phyloP scores from a whole-genome alignment of 2,329 filamentous ascomycete species.

The Clonostachys chloroleuca region DNA sequence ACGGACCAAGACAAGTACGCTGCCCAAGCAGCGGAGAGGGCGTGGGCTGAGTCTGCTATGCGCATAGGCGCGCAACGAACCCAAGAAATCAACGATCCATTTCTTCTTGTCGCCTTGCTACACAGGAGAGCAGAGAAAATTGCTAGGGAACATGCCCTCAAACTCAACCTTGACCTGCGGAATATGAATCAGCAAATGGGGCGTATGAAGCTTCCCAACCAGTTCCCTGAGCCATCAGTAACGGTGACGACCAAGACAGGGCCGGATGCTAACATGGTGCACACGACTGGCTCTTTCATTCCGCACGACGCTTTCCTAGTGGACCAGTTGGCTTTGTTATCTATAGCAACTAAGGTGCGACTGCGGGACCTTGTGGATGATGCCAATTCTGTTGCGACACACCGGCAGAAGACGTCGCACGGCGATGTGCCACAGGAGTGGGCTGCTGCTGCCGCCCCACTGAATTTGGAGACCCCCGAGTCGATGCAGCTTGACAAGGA shows the following conservation, averaged over 20 bases:
- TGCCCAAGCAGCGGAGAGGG: slow-evolving; percentile 59
- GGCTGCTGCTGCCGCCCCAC: slow-evolving; percentile 60
- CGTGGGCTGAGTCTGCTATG: slow-evolving; percentile 62
- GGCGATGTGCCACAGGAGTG: slow-evolving; percentile 76
- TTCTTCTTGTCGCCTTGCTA: slow-evolving; percentile 60
- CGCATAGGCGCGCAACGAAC: slow-evolving; percentile 55
- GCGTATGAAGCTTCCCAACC: slow-evolving; percentile 42
- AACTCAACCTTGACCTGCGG: slow-evolving; percentile 52
- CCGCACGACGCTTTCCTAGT: slow-evolving; percentile 72
- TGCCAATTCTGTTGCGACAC: slow-evolving; percentile 63
- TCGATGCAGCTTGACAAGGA: slow-evolving; percentile 11
- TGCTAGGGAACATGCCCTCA: slow-evolving; percentile 52
- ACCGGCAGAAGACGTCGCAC: slow-evolving; percentile 73
- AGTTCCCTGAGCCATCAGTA: slow-evolving; percentile 46
- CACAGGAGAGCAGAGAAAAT: slow-evolving; percentile 56
- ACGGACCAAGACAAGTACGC: slow-evolving; percentile 59
- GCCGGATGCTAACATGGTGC: slow-evolving; percentile 58
- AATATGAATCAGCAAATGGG: slow-evolving; percentile 35
- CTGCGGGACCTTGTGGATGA: slow-evolving; percentile 75
- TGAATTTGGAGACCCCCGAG: slow-evolving; percentile 33
- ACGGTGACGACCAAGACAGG: slow-evolving; percentile 48
- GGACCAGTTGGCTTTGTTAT: slow-evolving; percentile 79
- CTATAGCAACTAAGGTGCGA: slow-evolving; percentile 77
- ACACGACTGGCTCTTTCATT: slow-evolving; percentile 64
- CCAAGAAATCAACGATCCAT: slow-evolving; percentile 69